Evolutionary conservation across 495 filamentous ascomycete genomes (phyloP).

Genomic region (Pseudoneurospora amorphoporcata): DNA sequence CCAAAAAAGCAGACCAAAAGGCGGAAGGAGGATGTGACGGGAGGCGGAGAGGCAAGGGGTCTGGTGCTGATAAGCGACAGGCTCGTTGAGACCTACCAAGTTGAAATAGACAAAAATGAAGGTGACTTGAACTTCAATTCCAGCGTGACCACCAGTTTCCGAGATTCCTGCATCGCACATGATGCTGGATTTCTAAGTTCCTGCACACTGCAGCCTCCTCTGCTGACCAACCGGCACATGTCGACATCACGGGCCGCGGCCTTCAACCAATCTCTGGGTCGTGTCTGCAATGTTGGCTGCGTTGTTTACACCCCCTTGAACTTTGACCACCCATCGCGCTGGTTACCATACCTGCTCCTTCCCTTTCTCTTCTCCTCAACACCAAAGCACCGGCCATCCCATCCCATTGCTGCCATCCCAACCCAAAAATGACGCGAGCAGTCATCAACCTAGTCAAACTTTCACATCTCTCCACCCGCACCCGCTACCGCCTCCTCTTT

Average conservation of each 20-base stretch:
- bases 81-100: not conserved
- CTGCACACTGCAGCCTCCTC: not conserved
- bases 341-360: not conserved
- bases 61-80: not conserved
- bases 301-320: not conserved
- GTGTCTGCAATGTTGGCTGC: not conserved
- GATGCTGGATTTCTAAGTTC: not conserved
- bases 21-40: not conserved
- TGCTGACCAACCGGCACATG: not conserved
- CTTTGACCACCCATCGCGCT: not conserved
- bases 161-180: not conserved
- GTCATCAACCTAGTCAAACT: not conserved
- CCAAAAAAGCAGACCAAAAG: not conserved
- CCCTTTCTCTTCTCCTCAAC: not conserved
- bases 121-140: not conserved
- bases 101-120: not conserved
- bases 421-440: not conserved
- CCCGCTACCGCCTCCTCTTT: conserved; percentile 9
- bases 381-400: not conserved
- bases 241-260: not conserved
- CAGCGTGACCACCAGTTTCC: not conserved
- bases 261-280: not conserved
- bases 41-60: not conserved
- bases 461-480: conserved; percentile 3
- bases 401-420: not conserved